These are phyloP conservation scores for Cyclotella sp. DNA, from an alignment of 108 stramenopile genomes.

Conservation along the genomic window DNA sequence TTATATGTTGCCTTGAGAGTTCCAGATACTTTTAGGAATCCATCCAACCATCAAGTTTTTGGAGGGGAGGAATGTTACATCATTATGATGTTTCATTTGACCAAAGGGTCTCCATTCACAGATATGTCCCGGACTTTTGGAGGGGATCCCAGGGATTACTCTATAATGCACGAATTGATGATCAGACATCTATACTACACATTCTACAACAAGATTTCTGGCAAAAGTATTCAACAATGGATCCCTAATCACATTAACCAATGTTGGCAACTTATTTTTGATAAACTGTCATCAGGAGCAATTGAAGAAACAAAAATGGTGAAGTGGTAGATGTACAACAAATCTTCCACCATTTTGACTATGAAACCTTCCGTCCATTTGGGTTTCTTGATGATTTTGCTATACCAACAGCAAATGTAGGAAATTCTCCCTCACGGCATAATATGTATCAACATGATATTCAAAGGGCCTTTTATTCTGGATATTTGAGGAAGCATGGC, in stretches of 20 bases:
- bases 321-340: background rate
- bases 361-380: conserved; percentile 25
- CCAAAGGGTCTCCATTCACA: too few species aligned
- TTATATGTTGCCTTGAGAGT: too few species aligned
- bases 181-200: conserved; percentile 11
- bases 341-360: conserved; percentile 30
- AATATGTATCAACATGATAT: conserved; percentile 19
- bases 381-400: too few species aligned
- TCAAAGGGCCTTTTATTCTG: conserved; percentile 38
- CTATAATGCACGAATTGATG: conserved; percentile 20
- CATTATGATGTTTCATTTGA: too few species aligned
- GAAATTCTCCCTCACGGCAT: background rate
- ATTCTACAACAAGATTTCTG: conserved; percentile 48
- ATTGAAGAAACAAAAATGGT: conserved; percentile 22
- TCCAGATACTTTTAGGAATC: conserved; percentile 1
- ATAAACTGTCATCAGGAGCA: conserved; percentile 10
- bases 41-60: conserved; percentile 20
- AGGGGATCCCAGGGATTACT: too few species aligned
- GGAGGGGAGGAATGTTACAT: too few species aligned
- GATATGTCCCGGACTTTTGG: too few species aligned
- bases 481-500: conserved; percentile 22
- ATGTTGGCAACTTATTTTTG: conserved; percentile 20
- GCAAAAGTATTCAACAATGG: conserved; percentile 33
- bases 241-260: conserved; percentile 14
- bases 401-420: conserved; percentile 25